Evolutionary conservation across 2,329 filamentous ascomycete species (phyloP).

Genomic region (Ophiostoma himal-ulmi): DNA sequence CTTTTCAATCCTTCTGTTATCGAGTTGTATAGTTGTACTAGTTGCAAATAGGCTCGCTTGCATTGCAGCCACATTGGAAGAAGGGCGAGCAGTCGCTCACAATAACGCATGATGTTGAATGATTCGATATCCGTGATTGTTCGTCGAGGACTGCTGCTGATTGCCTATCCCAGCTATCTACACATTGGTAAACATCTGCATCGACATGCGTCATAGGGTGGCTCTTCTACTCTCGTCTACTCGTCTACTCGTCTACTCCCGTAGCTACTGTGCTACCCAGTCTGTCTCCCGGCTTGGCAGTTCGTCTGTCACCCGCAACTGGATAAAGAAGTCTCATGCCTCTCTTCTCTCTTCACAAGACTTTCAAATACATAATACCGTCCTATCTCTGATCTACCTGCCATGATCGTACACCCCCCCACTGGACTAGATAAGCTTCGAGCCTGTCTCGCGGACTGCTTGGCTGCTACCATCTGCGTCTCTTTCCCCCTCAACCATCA

Average conservation of each 20-base stretch:
- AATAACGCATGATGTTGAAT: neutral
- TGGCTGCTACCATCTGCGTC: neutral
- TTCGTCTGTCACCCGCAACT: neutral
- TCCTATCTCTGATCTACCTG: neutral
- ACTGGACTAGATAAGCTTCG: slow-evolving; percentile 9
- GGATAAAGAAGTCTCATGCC: neutral
- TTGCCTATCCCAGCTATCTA: neutral
- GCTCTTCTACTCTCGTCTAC: neutral
- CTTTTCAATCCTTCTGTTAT: neutral
- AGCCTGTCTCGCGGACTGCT: neutral
- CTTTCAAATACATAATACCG: neutral
- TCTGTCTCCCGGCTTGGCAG: slow-evolving; percentile 4
- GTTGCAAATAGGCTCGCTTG: neutral
- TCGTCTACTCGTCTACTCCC: neutral
- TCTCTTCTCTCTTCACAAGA: neutral
- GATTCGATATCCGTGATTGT: neutral
- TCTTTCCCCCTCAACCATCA: neutral
- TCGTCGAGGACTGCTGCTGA: neutral
- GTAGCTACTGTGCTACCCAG: neutral
- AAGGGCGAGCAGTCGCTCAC: neutral
- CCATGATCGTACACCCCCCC: neutral
- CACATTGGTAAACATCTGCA: neutral
- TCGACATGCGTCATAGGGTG: neutral
- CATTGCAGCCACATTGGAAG: neutral
- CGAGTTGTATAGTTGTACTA: too few species aligned